These are phyloP conservation scores for Boletus semigastroideus DNA, from an alignment of 1,284 basidiomycete species.

Conservation along the genomic window DNA sequence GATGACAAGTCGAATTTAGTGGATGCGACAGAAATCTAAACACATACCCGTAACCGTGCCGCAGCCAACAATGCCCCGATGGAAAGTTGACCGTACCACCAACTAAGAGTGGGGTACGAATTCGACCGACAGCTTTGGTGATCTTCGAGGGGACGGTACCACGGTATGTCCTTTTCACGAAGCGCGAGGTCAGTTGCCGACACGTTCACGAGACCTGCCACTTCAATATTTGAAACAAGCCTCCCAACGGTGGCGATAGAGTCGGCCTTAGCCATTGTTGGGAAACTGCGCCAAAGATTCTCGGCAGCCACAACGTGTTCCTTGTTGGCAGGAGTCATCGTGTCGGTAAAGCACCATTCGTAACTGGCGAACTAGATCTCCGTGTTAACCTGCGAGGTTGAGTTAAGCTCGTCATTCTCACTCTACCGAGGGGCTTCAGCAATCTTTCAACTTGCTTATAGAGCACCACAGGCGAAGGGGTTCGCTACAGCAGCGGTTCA, in stretches of 20 bases:
- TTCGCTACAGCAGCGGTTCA: slow-evolving; percentile 3
- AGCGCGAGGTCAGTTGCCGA: slow-evolving; percentile 6
- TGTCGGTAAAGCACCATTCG: slow-evolving; percentile 14
- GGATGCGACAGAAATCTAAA: no score
- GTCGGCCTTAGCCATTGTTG: background rate
- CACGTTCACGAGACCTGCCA: slow-evolving; percentile 7
- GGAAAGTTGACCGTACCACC: slow-evolving; percentile 14
- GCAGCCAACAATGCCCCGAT: slow-evolving; percentile 10
- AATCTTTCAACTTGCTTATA: slow-evolving; percentile 9
- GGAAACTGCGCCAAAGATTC: slow-evolving; percentile 4
- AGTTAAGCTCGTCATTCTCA: background rate
- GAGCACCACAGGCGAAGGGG: background rate
- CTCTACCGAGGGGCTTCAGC: slow-evolving; percentile 12
- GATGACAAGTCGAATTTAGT: background rate
- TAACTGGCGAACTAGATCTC: slow-evolving; percentile 11
- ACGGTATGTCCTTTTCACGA: slow-evolving; percentile 5
- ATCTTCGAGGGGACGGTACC: slow-evolving; percentile 13
- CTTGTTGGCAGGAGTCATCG: slow-evolving; percentile 5
- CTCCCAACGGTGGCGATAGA: slow-evolving; percentile 2
- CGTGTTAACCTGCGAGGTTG: background rate
- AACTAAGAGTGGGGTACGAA: slow-evolving; percentile 6
- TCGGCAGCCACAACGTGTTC: slow-evolving; percentile 5
- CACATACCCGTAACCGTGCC: slow-evolving; percentile 4
- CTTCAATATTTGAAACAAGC: background rate
- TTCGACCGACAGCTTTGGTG: background rate